These are phyloP conservation scores for Neurospora sp. DNA, from an alignment of 495 filamentous ascomycete species.

Conservation along the genomic window DNA sequence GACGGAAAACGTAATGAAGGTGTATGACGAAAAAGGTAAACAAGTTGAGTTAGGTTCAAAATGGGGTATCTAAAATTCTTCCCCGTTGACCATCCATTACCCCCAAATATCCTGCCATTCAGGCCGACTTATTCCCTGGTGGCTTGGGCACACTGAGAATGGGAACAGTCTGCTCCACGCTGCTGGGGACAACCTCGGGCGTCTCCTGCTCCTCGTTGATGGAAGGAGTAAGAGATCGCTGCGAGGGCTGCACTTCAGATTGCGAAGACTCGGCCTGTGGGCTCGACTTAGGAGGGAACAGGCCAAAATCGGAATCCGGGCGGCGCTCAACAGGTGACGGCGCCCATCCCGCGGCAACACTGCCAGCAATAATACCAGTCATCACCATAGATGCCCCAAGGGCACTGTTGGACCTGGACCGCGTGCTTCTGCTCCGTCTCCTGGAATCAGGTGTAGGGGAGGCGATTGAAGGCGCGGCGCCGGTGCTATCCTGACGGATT, in stretches of 20 bases:
- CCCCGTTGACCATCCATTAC: background rate
- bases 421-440: conserved; percentile 52
- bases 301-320: conserved; percentile 17
- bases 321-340: conserved; percentile 60
- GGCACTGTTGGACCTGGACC: conserved; percentile 80
- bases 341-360: conserved; percentile 66
- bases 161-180: conserved; percentile 25
- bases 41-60: background rate
- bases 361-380: conserved; percentile 82
- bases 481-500: conserved; percentile 41
- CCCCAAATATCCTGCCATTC: background rate
- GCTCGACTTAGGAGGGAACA: conserved; percentile 10
- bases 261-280: background rate
- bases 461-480: conserved; percentile 37
- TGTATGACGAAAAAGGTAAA: background rate
- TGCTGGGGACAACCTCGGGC: conserved; percentile 9
- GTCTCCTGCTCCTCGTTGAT: conserved; percentile 32
- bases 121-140: conserved; percentile 3
- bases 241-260: conserved; percentile 14
- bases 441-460: conserved; percentile 60
- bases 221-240: conserved; percentile 15
- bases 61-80: background rate
- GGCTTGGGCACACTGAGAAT: conserved; percentile 33
- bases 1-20: background rate
- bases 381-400: conserved; percentile 76